These are phyloP conservation scores for Rhizophora apiculata DNA, from an alignment of 345 rosid species.

Conservation along the genomic window DNA sequence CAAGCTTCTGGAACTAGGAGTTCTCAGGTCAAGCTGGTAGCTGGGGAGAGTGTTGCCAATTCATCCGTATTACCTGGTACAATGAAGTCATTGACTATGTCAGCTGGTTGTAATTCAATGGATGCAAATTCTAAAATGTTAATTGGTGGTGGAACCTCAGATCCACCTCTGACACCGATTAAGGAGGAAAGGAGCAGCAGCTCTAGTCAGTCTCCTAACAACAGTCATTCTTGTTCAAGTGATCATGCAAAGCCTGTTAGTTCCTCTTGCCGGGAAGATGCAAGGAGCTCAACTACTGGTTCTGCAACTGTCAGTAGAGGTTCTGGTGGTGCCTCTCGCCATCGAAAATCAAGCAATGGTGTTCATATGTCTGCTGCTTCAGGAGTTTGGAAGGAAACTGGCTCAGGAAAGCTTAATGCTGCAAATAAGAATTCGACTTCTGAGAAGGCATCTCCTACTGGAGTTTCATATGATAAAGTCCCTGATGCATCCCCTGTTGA, in stretches of 20 bases:
- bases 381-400: constrained; percentile 46
- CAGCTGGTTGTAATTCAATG: constrained; percentile 37
- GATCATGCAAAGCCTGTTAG: constrained; percentile 61
- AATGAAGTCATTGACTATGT: constrained; percentile 47
- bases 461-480: background rate
- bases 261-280: constrained; percentile 55
- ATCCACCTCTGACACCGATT: constrained; percentile 35
- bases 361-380: constrained; percentile 35
- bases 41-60: constrained; percentile 48
- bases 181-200: constrained; percentile 79
- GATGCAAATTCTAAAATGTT: constrained; percentile 48
- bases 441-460: constrained; percentile 40
- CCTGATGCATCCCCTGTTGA: constrained; percentile 44
- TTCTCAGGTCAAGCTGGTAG: constrained; percentile 54
- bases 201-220: constrained; percentile 80
- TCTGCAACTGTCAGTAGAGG: constrained; percentile 40
- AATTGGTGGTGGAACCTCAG: constrained; percentile 36
- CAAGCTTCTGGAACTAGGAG: constrained; percentile 59
- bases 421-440: constrained; percentile 44
- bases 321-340: constrained; percentile 50
- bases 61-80: constrained; percentile 55
- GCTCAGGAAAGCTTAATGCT: constrained; percentile 46
- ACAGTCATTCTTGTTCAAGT: constrained; percentile 65
- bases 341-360: constrained; percentile 55
- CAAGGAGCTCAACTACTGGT: constrained; percentile 58